These are phyloP conservation scores for Rhizoctonia solani DNA, from an alignment of 1,284 basidiomycete genomes.

Conservation along the genomic window DNA sequence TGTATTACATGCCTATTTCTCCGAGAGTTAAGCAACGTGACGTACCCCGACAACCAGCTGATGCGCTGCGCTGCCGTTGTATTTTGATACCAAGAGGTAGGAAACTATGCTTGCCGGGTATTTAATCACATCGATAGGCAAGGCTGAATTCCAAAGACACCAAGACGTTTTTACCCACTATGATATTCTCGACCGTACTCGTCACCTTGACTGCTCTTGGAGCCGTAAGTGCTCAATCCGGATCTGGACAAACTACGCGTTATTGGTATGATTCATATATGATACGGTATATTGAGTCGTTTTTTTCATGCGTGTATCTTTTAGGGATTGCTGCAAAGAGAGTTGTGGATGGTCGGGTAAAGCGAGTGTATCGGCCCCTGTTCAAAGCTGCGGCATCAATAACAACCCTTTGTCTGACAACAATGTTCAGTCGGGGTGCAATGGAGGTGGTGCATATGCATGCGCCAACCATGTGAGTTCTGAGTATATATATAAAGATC, in stretches of 20 bases:
- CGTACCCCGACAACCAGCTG: background rate
- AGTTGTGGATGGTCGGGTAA: conserved; percentile 40
- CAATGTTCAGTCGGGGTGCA: conserved; percentile 36
- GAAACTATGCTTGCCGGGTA: background rate
- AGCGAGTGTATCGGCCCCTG: conserved; percentile 36
- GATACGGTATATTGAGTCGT: background rate
- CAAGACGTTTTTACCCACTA: background rate
- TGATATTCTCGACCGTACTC: background rate
- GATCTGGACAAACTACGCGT: conserved; percentile 36
- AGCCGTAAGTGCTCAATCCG: conserved; percentile 35
- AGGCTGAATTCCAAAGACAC: background rate
- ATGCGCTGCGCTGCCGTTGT: background rate
- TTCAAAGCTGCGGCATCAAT: conserved; percentile 38
- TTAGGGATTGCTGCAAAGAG: conserved; percentile 39
- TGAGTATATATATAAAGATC: background rate
- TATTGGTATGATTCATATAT: conserved; percentile 34
- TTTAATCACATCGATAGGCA: background rate
- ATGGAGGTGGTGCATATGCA: conserved; percentile 37
- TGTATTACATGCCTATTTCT: background rate
- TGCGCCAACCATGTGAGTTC: conserved; percentile 36
- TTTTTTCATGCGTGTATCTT: background rate
- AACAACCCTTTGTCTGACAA: conserved; percentile 36
- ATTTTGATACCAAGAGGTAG: background rate
- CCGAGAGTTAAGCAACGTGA: background rate
- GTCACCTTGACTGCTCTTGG: background rate